phyloP scores from a whole-genome alignment of 2,329 filamentous ascomycete species.

The Knoxdaviesia capensis region DNA sequence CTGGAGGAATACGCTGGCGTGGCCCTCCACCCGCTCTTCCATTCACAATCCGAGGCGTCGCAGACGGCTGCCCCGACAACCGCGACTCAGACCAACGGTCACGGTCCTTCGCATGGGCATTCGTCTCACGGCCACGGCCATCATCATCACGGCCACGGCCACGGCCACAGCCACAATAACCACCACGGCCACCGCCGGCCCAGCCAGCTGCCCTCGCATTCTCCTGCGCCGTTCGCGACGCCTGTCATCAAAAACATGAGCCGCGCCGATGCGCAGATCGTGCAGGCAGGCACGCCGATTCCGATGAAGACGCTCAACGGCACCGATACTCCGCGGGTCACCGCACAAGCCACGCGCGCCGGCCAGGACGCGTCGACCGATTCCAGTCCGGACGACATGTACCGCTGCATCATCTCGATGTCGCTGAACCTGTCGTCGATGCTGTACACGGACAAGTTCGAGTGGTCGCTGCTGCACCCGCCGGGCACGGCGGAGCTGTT shows the following conservation, averaged over 20 bases:
- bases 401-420: constrained; percentile 77
- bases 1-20: constrained; percentile 92
- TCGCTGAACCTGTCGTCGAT: constrained; percentile 83
- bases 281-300: too few relatives aligned
- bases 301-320: too few relatives aligned
- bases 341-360: constrained; percentile 48
- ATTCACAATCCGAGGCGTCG: constrained; percentile 23
- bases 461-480: constrained; percentile 88
- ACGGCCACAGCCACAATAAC: too few relatives aligned
- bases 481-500: constrained; percentile 84
- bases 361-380: constrained; percentile 43
- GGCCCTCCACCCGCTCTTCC: constrained; percentile 81
- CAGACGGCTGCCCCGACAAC: too few relatives aligned
- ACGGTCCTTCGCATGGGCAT: constrained; percentile 2
- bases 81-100: constrained; percentile 7
- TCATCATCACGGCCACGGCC: too few relatives aligned
- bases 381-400: constrained; percentile 80
- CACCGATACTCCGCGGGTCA: constrained; percentile 19
- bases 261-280: constrained; percentile 17
- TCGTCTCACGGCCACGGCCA: too few relatives aligned
- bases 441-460: constrained; percentile 91
- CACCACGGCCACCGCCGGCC: too few relatives aligned
- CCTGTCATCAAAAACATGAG: constrained; percentile 14
- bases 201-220: too few relatives aligned
- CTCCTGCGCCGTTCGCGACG: constrained; percentile 8